phyloP scores from a whole-genome alignment of 768 basidiomycete species.

The Tylopilus rubrobrunneus region DNA sequence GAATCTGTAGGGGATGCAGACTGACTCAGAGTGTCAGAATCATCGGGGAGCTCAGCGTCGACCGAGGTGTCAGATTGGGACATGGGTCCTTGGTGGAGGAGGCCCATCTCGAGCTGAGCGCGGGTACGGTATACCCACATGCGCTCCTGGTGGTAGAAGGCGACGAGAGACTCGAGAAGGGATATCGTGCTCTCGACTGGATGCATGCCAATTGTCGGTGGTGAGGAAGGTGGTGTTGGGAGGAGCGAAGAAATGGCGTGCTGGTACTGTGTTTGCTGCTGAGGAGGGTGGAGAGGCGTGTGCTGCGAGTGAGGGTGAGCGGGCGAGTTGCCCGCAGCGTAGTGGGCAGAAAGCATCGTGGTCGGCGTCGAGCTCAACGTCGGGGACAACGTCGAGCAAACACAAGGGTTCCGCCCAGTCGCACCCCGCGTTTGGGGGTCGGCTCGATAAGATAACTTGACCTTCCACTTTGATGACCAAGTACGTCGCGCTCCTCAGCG shows the following conservation, averaged over 20 bases:
- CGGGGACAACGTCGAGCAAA: neutral
- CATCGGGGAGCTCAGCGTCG: slow-evolving; percentile 19
- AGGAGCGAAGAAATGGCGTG: slow-evolving; percentile 31
- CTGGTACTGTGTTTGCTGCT: slow-evolving; percentile 22
- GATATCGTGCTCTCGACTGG: slow-evolving; percentile 47
- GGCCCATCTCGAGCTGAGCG: slow-evolving; percentile 51
- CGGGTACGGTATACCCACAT: slow-evolving; percentile 70
- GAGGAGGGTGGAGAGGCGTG: slow-evolving; percentile 28
- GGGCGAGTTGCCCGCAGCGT: slow-evolving; percentile 13
- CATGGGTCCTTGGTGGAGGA: slow-evolving; percentile 20
- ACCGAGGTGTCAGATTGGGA: slow-evolving; percentile 4
- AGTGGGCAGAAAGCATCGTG: slow-evolving; percentile 71
- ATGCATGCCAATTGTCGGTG: slow-evolving; percentile 28
- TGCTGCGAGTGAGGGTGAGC: slow-evolving; percentile 20
- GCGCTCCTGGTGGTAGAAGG: slow-evolving; percentile 67
- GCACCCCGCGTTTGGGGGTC: slow-evolving; percentile 19
- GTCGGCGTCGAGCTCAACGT: neutral
- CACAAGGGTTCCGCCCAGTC: neutral
- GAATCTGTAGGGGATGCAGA: slow-evolving; percentile 20
- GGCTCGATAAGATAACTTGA: slow-evolving; percentile 15
- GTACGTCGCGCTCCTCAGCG: slow-evolving; percentile 91
- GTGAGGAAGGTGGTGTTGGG: slow-evolving; percentile 33
- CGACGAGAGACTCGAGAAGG: slow-evolving; percentile 60
- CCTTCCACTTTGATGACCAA: slow-evolving; percentile 33
- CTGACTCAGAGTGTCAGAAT: slow-evolving; percentile 17